These are phyloP conservation scores for Aspergillus pseudoterreus DNA, from an alignment of 2,329 filamentous ascomycete genomes.

Conservation along the genomic window DNA sequence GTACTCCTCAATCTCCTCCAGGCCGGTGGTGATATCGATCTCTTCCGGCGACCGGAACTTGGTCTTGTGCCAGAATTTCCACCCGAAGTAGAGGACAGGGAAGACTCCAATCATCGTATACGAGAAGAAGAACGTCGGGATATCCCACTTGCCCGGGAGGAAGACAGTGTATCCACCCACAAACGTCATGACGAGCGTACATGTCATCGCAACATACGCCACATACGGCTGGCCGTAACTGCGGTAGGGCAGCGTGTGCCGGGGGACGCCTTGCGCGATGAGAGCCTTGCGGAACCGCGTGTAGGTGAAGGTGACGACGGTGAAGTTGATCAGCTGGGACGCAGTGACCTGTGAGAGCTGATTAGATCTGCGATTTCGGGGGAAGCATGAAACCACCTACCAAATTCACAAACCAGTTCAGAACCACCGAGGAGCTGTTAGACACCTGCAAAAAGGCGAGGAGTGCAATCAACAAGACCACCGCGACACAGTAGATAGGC, in stretches of 20 bases:
- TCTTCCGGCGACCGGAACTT: constrained; percentile 55
- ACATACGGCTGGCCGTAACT: constrained; percentile 67
- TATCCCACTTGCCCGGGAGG: constrained; percentile 63
- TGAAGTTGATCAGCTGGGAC: constrained; percentile 71
- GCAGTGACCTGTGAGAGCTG: constrained; percentile 55
- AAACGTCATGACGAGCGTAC: constrained; percentile 67
- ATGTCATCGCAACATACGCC: constrained; percentile 62
- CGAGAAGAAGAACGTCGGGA: constrained; percentile 70
- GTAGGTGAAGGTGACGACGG: constrained; percentile 66
- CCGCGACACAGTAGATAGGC: constrained; percentile 67
- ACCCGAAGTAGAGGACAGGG: constrained; percentile 64
- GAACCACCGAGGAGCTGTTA: constrained; percentile 60
- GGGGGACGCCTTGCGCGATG: constrained; percentile 64
- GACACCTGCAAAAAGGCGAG: constrained; percentile 72
- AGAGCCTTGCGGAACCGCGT: constrained; percentile 69
- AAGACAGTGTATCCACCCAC: constrained; percentile 76
- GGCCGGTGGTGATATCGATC: constrained; percentile 59
- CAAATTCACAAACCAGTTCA: constrained; percentile 69
- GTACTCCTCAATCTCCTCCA: constrained; percentile 67
- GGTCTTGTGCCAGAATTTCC: constrained; percentile 68
- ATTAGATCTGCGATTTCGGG: background rate
- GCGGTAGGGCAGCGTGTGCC: constrained; percentile 66
- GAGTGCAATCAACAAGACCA: constrained; percentile 65
- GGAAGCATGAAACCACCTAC: constrained; percentile 23
- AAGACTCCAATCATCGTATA: constrained; percentile 73